These are phyloP conservation scores for Ilex asprella DNA, from an alignment of 257 asterid species.

Conservation along the genomic window DNA sequence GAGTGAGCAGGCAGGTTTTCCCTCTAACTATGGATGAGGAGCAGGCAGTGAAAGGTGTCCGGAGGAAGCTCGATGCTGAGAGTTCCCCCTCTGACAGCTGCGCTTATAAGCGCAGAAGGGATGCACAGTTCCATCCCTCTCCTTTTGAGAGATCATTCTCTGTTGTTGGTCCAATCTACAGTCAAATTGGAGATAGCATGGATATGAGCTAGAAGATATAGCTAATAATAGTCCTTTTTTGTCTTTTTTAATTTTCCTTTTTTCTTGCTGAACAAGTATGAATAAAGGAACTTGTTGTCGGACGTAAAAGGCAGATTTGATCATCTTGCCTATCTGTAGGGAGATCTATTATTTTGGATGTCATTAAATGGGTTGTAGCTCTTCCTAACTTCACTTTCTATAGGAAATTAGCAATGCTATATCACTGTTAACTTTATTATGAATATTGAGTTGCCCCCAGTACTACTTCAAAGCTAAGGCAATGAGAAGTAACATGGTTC, in stretches of 20 bases:
- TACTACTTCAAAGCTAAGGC: constrained; percentile 19
- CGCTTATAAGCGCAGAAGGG: constrained; percentile 89
- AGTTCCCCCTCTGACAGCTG: constrained; percentile 56
- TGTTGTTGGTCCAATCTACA: constrained; percentile 76
- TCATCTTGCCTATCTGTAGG: constrained; percentile 60
- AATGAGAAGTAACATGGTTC: neutral
- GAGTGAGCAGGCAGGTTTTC: constrained; percentile 79
- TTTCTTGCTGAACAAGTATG: constrained; percentile 29
- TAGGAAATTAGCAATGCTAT: constrained; percentile 39
- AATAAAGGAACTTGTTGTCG: constrained; percentile 33
- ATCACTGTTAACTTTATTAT: constrained; percentile 27
- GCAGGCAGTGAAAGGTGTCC: constrained; percentile 82
- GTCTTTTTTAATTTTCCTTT: constrained; percentile 26
- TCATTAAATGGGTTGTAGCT: constrained; percentile 39
- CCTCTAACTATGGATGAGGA: constrained; percentile 69
- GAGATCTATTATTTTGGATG: constrained; percentile 39
- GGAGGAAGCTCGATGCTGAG: constrained; percentile 89
- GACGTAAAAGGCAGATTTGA: constrained; percentile 42
- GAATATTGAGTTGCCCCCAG: constrained; percentile 24
- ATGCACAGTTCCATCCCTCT: constrained; percentile 69
- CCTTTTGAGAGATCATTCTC: constrained; percentile 86
- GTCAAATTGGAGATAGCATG: constrained; percentile 89
- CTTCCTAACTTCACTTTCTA: constrained; percentile 33
- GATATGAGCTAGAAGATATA: constrained; percentile 66
- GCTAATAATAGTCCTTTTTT: constrained; percentile 19